Evolutionary conservation across 352 stramenopile genomes (phyloP).

Genomic region (Thraustochytrium striatum): DNA sequence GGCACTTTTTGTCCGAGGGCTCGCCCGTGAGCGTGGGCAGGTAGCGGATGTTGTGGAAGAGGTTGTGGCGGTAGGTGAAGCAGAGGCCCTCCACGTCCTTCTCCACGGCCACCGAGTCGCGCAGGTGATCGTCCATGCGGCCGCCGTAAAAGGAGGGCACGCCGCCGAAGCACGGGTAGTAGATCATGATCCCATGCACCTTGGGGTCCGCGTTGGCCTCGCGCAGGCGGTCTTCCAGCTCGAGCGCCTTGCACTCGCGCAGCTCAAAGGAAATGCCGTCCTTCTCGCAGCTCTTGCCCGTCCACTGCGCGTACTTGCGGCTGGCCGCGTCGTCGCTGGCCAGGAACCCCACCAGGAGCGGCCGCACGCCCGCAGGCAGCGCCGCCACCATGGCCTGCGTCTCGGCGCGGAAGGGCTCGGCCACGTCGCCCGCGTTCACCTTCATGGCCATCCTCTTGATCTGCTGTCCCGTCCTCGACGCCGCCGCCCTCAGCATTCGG

Average conservation of each 20-base stretch:
- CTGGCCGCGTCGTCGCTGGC: conserved; percentile 88
- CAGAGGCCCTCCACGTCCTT: conserved; percentile 95
- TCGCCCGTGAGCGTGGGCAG: conserved; percentile 65
- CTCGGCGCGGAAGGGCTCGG: conserved; percentile 73
- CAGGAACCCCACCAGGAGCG: conserved; percentile 81
- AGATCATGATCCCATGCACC: conserved; percentile 95
- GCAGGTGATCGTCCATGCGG: conserved; percentile 94
- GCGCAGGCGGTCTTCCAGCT: conserved; percentile 84
- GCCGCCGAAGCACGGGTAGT: conserved; percentile 95
- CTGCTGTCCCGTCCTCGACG: too few species aligned
- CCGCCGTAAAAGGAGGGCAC: conserved; percentile 92
- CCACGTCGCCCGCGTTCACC: conserved; percentile 71
- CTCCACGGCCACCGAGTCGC: conserved; percentile 89
- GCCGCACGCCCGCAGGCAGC: conserved; percentile 69
- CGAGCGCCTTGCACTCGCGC: conserved; percentile 81
- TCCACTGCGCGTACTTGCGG: conserved; percentile 95
- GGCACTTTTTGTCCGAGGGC: conserved; percentile 80
- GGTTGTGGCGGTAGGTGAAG: conserved; percentile 90
- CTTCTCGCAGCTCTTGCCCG: conserved; percentile 81
- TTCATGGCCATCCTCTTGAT: conserved; percentile 63
- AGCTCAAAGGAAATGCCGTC: conserved; percentile 96
- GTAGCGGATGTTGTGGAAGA: conserved; percentile 95
- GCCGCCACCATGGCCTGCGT: conserved; percentile 72
- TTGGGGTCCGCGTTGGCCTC: conserved; percentile 84
- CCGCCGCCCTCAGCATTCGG: too few species aligned